A percentile compares a stretch with the other conserved stretches of the same genome.
Evolutionary conservation across 1,284 basidiomycete genomes (phyloP).

Genomic region (Rhodotorula sp.): DNA sequence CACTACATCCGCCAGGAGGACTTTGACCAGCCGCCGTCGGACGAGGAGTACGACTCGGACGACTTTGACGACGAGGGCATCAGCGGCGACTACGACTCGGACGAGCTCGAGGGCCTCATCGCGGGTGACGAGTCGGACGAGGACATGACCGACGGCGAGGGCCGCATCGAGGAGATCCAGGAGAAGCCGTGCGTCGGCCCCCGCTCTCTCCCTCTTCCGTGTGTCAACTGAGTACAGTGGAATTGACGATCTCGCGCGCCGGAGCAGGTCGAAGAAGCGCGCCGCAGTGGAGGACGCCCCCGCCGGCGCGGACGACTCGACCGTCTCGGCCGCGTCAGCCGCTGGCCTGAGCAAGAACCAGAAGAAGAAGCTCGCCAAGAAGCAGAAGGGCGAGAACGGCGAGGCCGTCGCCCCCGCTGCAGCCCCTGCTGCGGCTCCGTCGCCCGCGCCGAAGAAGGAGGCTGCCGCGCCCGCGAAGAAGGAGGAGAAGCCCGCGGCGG

Average conservation of each 20-base stretch:
- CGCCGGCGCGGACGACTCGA: constrained; percentile 34
- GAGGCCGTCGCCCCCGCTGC: constrained; percentile 57
- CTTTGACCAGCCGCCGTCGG: constrained; percentile 55
- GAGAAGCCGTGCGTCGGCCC: constrained; percentile 41
- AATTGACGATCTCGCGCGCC: background rate
- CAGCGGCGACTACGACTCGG: constrained; percentile 32
- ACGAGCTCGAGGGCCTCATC: constrained; percentile 11
- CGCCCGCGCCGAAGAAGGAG: constrained; percentile 4
- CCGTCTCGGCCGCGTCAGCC: constrained; percentile 27
- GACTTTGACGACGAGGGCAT: constrained; percentile 56
- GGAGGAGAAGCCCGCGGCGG: constrained; percentile 47
- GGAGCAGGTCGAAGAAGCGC: constrained; percentile 41
- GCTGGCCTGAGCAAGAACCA: constrained; percentile 55
- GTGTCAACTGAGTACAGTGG: no score
- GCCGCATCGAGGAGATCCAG: constrained; percentile 64
- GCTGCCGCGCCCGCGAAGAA: constrained; percentile 3
- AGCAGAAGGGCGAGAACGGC: constrained; percentile 67
- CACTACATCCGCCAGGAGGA: constrained; percentile 68
- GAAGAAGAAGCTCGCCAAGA: constrained; percentile 70
- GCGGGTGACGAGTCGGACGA: constrained; percentile 23
- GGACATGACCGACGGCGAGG: constrained; percentile 45
- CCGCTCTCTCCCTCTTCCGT: background rate
- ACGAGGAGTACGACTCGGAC: constrained; percentile 56
- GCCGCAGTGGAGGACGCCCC: constrained; percentile 30
- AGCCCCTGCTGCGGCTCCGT: constrained; percentile 54